These are phyloP conservation scores for Pseudognaphalium luteoalbum DNA, from an alignment of 129 eudicot species.

Conservation along the genomic window DNA sequence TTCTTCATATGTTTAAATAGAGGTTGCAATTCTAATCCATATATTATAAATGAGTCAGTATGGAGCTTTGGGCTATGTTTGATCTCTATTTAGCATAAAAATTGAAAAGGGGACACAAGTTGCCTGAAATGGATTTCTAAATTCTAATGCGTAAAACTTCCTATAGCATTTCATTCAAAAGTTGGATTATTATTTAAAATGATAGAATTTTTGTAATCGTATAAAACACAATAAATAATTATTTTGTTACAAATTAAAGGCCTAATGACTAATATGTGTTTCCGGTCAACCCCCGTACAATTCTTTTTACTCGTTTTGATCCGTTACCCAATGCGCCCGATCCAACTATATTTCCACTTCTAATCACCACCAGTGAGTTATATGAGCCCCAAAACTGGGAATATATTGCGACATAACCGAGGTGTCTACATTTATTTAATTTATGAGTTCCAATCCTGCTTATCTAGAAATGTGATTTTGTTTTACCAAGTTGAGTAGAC, in stretches of 20 bases:
- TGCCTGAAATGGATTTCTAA: neutral
- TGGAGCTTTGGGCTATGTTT: neutral
- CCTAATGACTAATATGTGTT: neutral
- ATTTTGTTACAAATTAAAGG: neutral
- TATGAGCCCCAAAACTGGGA: too few species aligned
- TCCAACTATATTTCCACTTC: neutral
- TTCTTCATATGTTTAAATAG: neutral
- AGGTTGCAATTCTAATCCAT: neutral
- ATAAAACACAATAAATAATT: neutral
- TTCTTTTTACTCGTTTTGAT: neutral
- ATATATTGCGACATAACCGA: neutral
- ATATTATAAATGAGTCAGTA: neutral
- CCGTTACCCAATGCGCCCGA: neutral
- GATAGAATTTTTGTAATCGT: neutral
- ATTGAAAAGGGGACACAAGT: neutral
- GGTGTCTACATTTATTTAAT: neutral
- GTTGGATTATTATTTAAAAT: neutral
- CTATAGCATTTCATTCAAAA: neutral
- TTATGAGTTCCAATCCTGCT: neutral
- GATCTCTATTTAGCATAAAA: neutral
- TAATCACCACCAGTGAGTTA: neutral
- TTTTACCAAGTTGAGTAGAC: constrained; percentile 5
- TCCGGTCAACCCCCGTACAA: neutral
- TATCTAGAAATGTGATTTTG: neutral
- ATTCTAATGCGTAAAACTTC: neutral